These are phyloP conservation scores for Sporodiniella umbellata DNA, from an alignment of 371 early-diverging fungal genomes.

Conservation along the genomic window DNA sequence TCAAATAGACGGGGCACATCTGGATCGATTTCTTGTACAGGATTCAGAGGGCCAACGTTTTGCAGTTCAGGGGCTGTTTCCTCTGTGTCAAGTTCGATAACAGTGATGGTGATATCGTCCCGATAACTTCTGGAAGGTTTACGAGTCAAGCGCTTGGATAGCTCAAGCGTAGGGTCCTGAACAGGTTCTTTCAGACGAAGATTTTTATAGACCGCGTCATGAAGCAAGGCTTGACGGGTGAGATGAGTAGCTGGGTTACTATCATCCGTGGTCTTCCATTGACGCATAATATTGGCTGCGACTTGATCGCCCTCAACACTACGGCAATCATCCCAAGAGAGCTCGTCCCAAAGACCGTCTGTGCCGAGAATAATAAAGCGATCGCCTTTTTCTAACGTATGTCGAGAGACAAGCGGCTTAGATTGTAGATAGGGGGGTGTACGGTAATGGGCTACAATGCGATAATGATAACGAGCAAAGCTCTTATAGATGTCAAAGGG, in stretches of 20 bases:
- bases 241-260: slow-evolving; percentile 85
- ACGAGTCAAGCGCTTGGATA: slow-evolving; percentile 43
- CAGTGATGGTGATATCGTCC: slow-evolving; percentile 93
- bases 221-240: slow-evolving; percentile 71
- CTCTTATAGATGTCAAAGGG: slow-evolving; percentile 58
- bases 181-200: slow-evolving; percentile 22
- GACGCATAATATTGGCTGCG: slow-evolving; percentile 35
- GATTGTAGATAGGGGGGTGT: slow-evolving; percentile 96
- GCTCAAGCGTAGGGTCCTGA: slow-evolving; percentile 27
- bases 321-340: slow-evolving; percentile 69
- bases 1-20: slow-evolving; percentile 23
- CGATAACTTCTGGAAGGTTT: slow-evolving; percentile 69
- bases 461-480: slow-evolving; percentile 59
- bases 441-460: slow-evolving; percentile 60
- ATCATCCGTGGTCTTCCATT: slow-evolving; percentile 36
- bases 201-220: slow-evolving; percentile 42
- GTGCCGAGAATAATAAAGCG: slow-evolving; percentile 86
- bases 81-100: slow-evolving; percentile 65
- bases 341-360: slow-evolving; percentile 92
- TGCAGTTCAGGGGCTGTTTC: slow-evolving; percentile 6
- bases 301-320: slow-evolving; percentile 37
- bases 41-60: slow-evolving; percentile 28
- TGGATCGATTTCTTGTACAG: slow-evolving; percentile 22
- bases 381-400: slow-evolving; percentile 64
- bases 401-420: slow-evolving; percentile 76